Conservation (phyloP, 2,329 filamentous ascomycete species). For the Aureobasidium zeae region DNA sequence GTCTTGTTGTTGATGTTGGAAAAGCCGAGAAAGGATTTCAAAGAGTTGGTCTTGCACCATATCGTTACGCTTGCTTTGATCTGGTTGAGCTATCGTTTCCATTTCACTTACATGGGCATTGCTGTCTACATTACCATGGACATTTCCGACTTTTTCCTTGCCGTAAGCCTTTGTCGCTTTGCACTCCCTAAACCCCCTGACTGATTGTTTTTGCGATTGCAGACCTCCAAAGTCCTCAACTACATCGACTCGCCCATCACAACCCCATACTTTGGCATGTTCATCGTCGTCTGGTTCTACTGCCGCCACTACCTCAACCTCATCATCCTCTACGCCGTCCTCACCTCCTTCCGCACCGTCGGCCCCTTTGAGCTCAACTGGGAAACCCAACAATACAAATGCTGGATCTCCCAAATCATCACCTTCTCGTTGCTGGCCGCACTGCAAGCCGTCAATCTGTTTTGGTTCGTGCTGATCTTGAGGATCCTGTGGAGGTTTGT, state of each 20-base stretch:
- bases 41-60: slow-evolving; percentile 85
- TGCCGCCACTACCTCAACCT: slow-evolving; percentile 79
- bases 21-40: slow-evolving; percentile 90
- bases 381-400: slow-evolving; percentile 70
- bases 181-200: neutral
- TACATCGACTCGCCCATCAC: slow-evolving; percentile 74
- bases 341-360: slow-evolving; percentile 65
- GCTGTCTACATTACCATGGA: slow-evolving; percentile 93
- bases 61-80: slow-evolving; percentile 82
- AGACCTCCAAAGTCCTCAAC: slow-evolving; percentile 87
- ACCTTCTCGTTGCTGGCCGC: slow-evolving; percentile 54
- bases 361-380: slow-evolving; percentile 70
- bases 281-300: slow-evolving; percentile 81
- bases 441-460: slow-evolving; percentile 67
- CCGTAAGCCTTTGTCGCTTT: slow-evolving; percentile 49
- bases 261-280: slow-evolving; percentile 74
- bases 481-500: slow-evolving; percentile 65
- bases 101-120: slow-evolving; percentile 91
- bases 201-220: slow-evolving; percentile 6
- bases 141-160: slow-evolving; percentile 90
- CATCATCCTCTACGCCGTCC: slow-evolving; percentile 63
- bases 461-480: slow-evolving; percentile 72
- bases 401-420: slow-evolving; percentile 58
- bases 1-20: slow-evolving; percentile 80
- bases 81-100: slow-evolving; percentile 80